Evolutionary conservation across 768 basidiomycete species (phyloP), one percentile per base, ranked within the genome.

Genomic region (Boletus coccyginus): DNA sequence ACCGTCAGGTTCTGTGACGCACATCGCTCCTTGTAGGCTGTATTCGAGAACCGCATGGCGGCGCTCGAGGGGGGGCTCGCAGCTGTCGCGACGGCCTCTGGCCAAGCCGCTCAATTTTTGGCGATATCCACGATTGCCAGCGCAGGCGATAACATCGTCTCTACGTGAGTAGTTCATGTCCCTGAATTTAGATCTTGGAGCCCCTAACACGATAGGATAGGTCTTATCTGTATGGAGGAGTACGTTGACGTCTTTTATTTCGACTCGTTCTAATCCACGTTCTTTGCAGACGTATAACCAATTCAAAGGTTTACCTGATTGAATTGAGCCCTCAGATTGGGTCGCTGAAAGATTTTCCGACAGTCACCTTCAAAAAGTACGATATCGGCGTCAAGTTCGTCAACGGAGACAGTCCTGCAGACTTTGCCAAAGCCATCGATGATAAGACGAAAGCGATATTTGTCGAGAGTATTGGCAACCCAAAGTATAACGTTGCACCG

Each of bases 391-490:
- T 62, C 53, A 65, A 58, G 66, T 92, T 86, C 66, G 83, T 92
- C 53, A 69, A 76, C 1, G 78, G 78, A 11, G 73, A 76, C 35
- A 74, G 79, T 36, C 82, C 88, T 0, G 79, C 76, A 39, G 82
- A 74, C 0, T 88, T 89, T 63, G 81, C 73, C 0, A 80, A 79
- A 4, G 87, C 81, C 7, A 90, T 93, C 61, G 88, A 92, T 60
- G 82, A 84, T 13, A 84, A 85, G 35, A 93, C 91, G 11, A 91
- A 87, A 64, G 89, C 84, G 0, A 79, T 91, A 47, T 90, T 79
- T 67, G 77, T 91, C 9, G 90, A 92, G 73, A 83, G 76, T 53
- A 89, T 93, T 43, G 86, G 85, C n/a, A 92, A 92, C 66, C 89
- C 90, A 0, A 86, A 85, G 64, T 90, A 84, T 64, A 76, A 78